These are phyloP conservation scores for Hirsutella thompsonii DNA, from an alignment of 2,329 filamentous ascomycete genomes.

Conservation along the genomic window DNA sequence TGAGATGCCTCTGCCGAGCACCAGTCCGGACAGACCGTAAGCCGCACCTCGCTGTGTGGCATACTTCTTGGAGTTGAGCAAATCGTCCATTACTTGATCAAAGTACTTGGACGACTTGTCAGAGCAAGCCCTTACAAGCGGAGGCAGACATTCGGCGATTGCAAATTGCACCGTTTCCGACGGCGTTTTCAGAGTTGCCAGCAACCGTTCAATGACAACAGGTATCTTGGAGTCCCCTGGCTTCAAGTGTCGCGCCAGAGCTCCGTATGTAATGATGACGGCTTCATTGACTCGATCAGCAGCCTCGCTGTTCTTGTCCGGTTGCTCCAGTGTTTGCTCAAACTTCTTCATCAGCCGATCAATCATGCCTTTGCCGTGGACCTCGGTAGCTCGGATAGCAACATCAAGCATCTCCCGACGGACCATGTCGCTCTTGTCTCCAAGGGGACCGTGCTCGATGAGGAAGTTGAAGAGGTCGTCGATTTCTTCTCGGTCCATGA, in stretches of 20 bases:
- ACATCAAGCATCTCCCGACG: constrained; percentile 87
- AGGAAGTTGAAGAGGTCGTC: constrained; percentile 74
- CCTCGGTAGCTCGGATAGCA: constrained; percentile 66
- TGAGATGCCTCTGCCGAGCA: constrained; percentile 75
- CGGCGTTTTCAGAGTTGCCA: constrained; percentile 81
- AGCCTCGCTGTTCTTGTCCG: constrained; percentile 67
- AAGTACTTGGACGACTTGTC: constrained; percentile 73
- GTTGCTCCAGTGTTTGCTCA: constrained; percentile 73
- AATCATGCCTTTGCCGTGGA: constrained; percentile 69
- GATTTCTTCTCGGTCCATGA: constrained; percentile 56
- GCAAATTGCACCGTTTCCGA: constrained; percentile 96
- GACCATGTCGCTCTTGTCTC: constrained; percentile 66
- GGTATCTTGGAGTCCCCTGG: constrained; percentile 79
- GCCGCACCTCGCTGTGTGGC: constrained; percentile 86
- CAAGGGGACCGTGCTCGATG: constrained; percentile 76
- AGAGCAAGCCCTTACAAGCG: constrained; percentile 69
- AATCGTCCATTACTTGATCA: constrained; percentile 63
- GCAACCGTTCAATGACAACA: constrained; percentile 72
- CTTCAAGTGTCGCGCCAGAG: constrained; percentile 76
- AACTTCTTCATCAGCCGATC: constrained; percentile 89
- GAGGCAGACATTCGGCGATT: constrained; percentile 85
- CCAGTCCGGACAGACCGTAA: constrained; percentile 84
- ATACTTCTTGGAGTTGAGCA: constrained; percentile 84
- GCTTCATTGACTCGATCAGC: constrained; percentile 92
- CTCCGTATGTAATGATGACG: constrained; percentile 94